These are phyloP conservation scores for Diaporthe destruens DNA, from an alignment of 2,329 filamentous ascomycete species.

Conservation along the genomic window DNA sequence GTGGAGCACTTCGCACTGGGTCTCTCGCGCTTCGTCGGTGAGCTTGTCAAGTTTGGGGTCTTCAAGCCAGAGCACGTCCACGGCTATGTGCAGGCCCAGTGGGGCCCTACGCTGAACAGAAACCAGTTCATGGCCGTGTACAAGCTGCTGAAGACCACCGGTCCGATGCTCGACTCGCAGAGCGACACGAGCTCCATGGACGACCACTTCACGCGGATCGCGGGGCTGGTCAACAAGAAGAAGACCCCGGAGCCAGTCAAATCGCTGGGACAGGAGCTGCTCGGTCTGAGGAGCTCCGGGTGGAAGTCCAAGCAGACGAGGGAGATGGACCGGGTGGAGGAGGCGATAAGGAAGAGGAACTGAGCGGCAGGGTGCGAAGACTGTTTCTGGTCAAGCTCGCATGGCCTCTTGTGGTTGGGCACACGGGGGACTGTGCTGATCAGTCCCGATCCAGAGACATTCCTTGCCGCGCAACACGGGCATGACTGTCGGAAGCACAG, in stretches of 20 bases:
- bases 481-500: background rate
- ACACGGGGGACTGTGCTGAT: background rate
- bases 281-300: background rate
- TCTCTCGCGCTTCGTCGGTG: slow-evolving; percentile 15
- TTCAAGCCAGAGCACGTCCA: background rate
- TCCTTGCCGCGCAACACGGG: background rate
- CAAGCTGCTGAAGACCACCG: slow-evolving; percentile 12
- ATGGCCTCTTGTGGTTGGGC: background rate
- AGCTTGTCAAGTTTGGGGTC: background rate
- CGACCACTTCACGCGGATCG: slow-evolving; percentile 3
- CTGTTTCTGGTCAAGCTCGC: background rate
- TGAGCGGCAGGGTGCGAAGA: background rate
- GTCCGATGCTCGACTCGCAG: background rate
- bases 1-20: slow-evolving; percentile 22
- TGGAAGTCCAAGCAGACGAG: slow-evolving; percentile 15
- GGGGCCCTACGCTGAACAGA: background rate
- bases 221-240: background rate
- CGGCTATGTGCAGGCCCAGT: background rate
- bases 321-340: slow-evolving; percentile 11
- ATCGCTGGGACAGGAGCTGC: slow-evolving; percentile 4
- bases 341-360: background rate
- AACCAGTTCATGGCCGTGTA: slow-evolving; percentile 16
- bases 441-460: background rate
- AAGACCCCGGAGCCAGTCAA: background rate
- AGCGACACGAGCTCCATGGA: slow-evolving; percentile 5